Percentiles rank a stretch among this genome's conserved stretches.
These are phyloP conservation scores for Colletotrichum salicis DNA, from an alignment of 2,329 filamentous ascomycete genomes.

Conservation along the genomic window DNA sequence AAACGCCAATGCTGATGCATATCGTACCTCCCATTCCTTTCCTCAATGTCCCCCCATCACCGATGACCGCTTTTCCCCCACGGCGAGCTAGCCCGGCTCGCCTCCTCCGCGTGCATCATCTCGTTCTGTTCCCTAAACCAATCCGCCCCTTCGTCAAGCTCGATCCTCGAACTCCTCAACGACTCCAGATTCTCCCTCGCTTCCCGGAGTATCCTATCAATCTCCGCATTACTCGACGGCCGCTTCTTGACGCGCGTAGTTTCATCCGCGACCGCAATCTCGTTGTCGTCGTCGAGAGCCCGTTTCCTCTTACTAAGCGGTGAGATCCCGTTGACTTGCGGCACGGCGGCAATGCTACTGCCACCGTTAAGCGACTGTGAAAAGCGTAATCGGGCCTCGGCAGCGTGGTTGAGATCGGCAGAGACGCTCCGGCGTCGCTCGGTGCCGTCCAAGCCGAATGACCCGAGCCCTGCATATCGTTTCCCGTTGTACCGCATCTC, in stretches of 20 bases:
- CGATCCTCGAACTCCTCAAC: constrained; percentile 53
- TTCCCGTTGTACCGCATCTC: constrained; percentile 56
- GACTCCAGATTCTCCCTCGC: constrained; percentile 48
- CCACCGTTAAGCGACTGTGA: constrained; percentile 33
- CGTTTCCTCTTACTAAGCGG: constrained; percentile 41
- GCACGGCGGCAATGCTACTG: neutral
- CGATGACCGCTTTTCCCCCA: constrained; percentile 42
- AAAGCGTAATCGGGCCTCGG: constrained; percentile 33
- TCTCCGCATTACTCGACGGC: constrained; percentile 45
- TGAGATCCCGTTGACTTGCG: constrained; percentile 33
- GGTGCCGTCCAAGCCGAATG: constrained; percentile 46
- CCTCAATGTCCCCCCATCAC: neutral
- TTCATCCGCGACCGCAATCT: constrained; percentile 28
- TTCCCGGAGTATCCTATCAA: constrained; percentile 53
- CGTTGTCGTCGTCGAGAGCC: constrained; percentile 32
- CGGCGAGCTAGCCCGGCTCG: constrained; percentile 47
- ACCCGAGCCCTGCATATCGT: constrained; percentile 50
- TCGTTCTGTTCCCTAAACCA: constrained; percentile 60
- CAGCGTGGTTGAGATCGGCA: constrained; percentile 48
- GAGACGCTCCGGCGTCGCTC: constrained; percentile 36
- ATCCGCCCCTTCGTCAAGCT: constrained; percentile 57
- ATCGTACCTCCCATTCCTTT: neutral
- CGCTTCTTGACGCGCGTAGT: constrained; percentile 39
- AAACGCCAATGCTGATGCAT: constrained; percentile 34
- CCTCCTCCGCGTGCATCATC: constrained; percentile 51